These are phyloP conservation scores for Maudiozyma saulgeensis DNA, from an alignment of 805 yeast genomes.

Conservation along the genomic window DNA sequence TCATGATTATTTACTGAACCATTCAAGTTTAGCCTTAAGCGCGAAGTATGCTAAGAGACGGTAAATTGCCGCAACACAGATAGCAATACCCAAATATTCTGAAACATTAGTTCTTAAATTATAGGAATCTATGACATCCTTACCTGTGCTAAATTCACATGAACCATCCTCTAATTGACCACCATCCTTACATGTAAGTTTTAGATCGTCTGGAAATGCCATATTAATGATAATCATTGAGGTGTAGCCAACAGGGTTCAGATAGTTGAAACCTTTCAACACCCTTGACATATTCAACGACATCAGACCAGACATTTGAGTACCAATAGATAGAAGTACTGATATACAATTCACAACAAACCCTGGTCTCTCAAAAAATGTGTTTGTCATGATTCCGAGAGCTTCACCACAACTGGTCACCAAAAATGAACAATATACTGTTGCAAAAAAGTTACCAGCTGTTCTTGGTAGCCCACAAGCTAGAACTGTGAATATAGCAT, in stretches of 20 bases:
- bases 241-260: constrained; percentile 71
- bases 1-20: constrained; percentile 10
- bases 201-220: constrained; percentile 43
- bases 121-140: constrained; percentile 46
- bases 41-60: constrained; percentile 17
- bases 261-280: constrained; percentile 59
- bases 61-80: constrained; percentile 23
- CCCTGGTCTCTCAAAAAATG: constrained; percentile 65
- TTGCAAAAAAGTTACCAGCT: constrained; percentile 55
- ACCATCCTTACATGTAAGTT: constrained; percentile 41
- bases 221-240: constrained; percentile 51
- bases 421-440: constrained; percentile 44
- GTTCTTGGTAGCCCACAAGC: constrained; percentile 67
- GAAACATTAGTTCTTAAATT: constrained; percentile 33
- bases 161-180: constrained; percentile 27
- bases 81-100: constrained; percentile 30
- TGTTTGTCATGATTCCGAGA: constrained; percentile 71
- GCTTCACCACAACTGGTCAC: constrained; percentile 74
- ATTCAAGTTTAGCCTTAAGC: constrained; percentile 23
- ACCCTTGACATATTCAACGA: constrained; percentile 66
- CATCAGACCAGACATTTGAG: constrained; percentile 78
- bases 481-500: constrained; percentile 53
- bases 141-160: constrained; percentile 46
- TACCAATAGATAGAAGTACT: constrained; percentile 55
- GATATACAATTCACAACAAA: constrained; percentile 70